Base-by-base conservation (phyloP, 495 filamentous ascomycete genomes). In the Xylaria acuta region DNA sequence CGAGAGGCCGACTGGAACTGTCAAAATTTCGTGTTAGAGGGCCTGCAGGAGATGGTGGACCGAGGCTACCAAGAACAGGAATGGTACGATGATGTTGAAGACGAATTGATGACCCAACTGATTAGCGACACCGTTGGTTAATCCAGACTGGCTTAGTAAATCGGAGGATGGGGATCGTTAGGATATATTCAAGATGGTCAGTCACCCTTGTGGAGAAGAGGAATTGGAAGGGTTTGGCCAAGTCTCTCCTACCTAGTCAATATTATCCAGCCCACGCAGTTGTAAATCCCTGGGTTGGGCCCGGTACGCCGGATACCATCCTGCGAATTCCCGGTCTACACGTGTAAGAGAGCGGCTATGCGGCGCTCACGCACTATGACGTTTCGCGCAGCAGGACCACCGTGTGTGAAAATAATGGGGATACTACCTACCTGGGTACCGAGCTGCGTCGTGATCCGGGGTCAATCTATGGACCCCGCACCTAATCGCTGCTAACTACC, bases 21-120 rank as follows among this genome's bases (percentile, higher is more conserved):
- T 38, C 58, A 60, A 14, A 60, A 60, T 5, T 60, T 60, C 7
- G 58, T 60, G 32, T 12, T 60, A 0, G 58, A 60, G 58, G 58
- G 58, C 0, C 34, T 60, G 6, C 58, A 60, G 58, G 58, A 60
- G 58, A 36, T 60, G 2, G 58, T 60, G 0, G 38, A 60, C 20
- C 58, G 9, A 14, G 58, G 58, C 18, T 38, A 60, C 58, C 6
- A 38, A 14, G 34, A 27, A 4, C 58, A 60, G 58, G 58, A 60
- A 60, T 60, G 58, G 58, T 60, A 60, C 34, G 58, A 60, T 60
- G 2, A n/a, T 11, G 58, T 60, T 18, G 58, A 60, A 40, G 58
- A 60, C 32, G 58, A 60, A 12, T 38, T 60, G 58, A 60, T 60
- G 58, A 60, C 58, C 8, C 32, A 60, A 38, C 32, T 60, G 34